These are phyloP conservation scores for Elaeis oleifera DNA, from an alignment of 202 grass and related monocot genomes.

Conservation along the genomic window DNA sequence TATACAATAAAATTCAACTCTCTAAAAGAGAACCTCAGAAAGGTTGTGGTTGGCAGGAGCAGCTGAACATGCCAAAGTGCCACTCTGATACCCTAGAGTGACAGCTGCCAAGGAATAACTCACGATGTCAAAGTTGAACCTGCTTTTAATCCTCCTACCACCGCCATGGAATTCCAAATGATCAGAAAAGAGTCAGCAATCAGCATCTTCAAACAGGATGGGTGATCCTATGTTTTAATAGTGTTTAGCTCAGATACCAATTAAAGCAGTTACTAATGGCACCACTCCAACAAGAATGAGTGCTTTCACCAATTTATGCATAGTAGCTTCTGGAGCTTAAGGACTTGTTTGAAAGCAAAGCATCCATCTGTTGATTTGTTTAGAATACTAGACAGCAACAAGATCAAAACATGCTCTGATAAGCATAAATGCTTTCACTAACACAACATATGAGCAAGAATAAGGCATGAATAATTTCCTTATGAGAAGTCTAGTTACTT, in stretches of 20 bases:
- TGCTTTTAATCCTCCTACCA: conserved; percentile 49
- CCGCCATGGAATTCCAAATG: conserved; percentile 22
- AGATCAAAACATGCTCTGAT: no score
- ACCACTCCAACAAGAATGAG: conserved; percentile 65
- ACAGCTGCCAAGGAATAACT: conserved; percentile 73
- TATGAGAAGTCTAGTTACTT: no score
- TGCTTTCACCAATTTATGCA: conserved; percentile 88
- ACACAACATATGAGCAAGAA: no score
- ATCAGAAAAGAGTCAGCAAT: not conserved
- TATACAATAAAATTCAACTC: conserved; percentile 31
- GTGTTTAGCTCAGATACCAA: conserved; percentile 34
- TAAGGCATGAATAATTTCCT: no score
- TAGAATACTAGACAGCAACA: not conserved
- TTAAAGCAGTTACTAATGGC: conserved; percentile 74
- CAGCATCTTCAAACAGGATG: conserved; percentile 16
- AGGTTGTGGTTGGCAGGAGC: conserved; percentile 19
- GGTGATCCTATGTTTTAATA: not conserved
- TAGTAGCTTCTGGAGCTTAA: conserved; percentile 84
- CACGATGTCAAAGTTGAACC: conserved; percentile 82
- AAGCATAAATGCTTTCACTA: no score
- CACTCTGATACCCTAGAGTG: conserved; percentile 54
- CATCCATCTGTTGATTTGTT: conserved; percentile 50
- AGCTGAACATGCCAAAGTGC: conserved; percentile 41
- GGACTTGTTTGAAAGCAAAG: conserved; percentile 32
- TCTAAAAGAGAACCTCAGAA: conserved; percentile 36